A percentile compares a stretch with the other conserved stretches of the same genome.
Evolutionary conservation across 768 basidiomycete species (phyloP).

Genomic region (Ramaria sp.): DNA sequence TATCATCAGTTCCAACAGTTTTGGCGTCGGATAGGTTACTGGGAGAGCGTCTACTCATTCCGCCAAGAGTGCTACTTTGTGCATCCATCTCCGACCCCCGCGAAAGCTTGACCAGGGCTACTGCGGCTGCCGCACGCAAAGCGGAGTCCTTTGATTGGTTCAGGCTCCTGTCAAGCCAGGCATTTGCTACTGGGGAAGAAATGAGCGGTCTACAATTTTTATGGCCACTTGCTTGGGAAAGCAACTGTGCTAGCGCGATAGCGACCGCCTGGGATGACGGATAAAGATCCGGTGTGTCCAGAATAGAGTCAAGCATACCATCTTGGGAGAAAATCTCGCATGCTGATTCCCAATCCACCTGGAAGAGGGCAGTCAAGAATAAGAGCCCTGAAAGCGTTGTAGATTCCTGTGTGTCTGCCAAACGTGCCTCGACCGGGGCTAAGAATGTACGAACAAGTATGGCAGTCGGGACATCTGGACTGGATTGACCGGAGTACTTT

Average conservation of each 20-base stretch:
- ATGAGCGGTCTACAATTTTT: conserved; percentile 59
- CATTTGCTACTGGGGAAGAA: conserved; percentile 33
- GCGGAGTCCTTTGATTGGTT: conserved; percentile 33
- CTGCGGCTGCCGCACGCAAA: conserved; percentile 52
- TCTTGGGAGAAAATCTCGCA: conserved; percentile 53
- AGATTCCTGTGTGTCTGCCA: conserved; percentile 47
- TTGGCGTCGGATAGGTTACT: neutral
- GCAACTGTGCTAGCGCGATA: conserved; percentile 56
- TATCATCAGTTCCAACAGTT: conserved; percentile 26
- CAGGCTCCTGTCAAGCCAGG: conserved; percentile 61
- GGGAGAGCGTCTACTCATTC: neutral
- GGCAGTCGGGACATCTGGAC: conserved; percentile 32
- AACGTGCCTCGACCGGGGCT: conserved; percentile 34
- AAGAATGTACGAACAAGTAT: conserved; percentile 40
- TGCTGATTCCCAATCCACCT: conserved; percentile 67
- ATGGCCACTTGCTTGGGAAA: conserved; percentile 68
- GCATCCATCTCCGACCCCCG: conserved; percentile 43
- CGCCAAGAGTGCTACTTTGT: neutral
- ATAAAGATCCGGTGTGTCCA: conserved; percentile 62
- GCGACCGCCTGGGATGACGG: conserved; percentile 38
- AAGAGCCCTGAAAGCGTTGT: conserved; percentile 45
- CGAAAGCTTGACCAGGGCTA: conserved; percentile 71
- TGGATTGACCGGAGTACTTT: conserved; percentile 24
- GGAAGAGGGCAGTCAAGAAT: conserved; percentile 69
- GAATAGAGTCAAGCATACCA: conserved; percentile 50